Evolutionary conservation across 129 eudicot species (phyloP).

Genomic region (carrot (Daucus carota)): DNA sequence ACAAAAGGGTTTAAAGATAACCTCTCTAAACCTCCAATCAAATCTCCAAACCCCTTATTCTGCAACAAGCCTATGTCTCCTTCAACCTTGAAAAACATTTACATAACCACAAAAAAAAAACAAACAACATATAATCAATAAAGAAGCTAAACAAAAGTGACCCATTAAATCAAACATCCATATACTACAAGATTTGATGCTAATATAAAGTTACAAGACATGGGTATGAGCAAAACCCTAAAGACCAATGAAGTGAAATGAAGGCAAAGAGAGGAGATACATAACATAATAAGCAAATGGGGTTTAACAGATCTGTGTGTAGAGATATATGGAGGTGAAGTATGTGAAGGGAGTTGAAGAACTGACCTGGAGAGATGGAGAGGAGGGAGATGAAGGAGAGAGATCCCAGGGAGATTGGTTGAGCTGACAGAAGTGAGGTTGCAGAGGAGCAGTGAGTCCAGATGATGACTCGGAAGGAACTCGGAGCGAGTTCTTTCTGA

Average conservation of each 20-base stretch:
- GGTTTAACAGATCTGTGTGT: background rate
- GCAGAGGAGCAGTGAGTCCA: background rate
- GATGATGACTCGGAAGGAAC: background rate
- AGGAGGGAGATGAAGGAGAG: conserved; percentile 3
- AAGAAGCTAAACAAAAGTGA: background rate
- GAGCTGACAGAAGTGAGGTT: conserved; percentile 5
- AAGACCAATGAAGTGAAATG: background rate
- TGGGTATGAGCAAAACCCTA: conserved; percentile 10
- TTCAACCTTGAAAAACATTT: background rate
- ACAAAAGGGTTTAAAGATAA: background rate
- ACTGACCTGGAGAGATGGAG: conserved; percentile 1
- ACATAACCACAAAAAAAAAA: background rate
- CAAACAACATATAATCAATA: background rate
- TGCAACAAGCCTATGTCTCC: background rate
- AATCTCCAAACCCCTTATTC: conserved; percentile 15
- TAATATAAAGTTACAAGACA: background rate
- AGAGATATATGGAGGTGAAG: background rate
- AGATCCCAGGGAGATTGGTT: conserved; percentile 12
- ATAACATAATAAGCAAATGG: background rate
- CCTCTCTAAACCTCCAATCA: conserved; percentile 12
- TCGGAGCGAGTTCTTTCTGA: conserved; percentile 1
- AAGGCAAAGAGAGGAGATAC: background rate
- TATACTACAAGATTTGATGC: conserved; percentile 2
- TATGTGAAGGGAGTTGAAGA: background rate
- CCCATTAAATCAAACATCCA: background rate